Evolutionary conservation across 2,329 filamentous ascomycete genomes (phyloP).

Genomic region (Fusarium sp.): DNA sequence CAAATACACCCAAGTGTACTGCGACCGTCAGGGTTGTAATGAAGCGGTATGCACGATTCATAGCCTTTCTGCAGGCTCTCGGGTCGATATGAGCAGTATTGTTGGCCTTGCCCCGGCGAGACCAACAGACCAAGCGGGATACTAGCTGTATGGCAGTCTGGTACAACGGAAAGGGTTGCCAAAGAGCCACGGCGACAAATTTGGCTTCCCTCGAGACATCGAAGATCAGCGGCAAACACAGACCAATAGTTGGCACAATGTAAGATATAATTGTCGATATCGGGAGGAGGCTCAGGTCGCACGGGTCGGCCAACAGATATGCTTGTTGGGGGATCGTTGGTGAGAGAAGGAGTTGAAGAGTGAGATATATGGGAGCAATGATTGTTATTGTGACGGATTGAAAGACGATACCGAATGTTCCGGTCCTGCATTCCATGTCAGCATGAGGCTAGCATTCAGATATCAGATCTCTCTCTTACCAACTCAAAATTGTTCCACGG

Average conservation of each 20-base stretch:
- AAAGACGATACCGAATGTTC: constrained; percentile 31
- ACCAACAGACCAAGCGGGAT: neutral
- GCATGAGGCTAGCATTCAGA: neutral
- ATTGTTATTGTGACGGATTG: constrained; percentile 33
- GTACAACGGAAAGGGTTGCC: constrained; percentile 35
- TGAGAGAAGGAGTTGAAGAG: constrained; percentile 25
- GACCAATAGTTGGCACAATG: constrained; percentile 16
- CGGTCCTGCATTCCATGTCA: constrained; percentile 8
- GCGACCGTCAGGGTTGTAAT: neutral
- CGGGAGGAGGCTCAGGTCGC: constrained; percentile 21
- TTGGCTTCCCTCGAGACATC: constrained; percentile 3
- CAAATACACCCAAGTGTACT: constrained; percentile 17
- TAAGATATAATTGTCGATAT: constrained; percentile 27
- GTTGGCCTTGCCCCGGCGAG: neutral
- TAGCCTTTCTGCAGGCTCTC: neutral
- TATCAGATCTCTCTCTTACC: constrained; percentile 6
- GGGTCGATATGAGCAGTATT: neutral
- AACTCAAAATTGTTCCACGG: constrained; percentile 17
- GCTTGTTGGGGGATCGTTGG: neutral
- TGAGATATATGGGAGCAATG: constrained; percentile 31
- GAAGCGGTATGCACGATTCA: constrained; percentile 18
- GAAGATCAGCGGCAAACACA: constrained; percentile 21
- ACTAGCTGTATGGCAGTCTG: constrained; percentile 7
- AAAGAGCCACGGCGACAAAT: constrained; percentile 18
- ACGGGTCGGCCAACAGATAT: constrained; percentile 14